Percentiles rank a stretch among this genome's conserved stretches.
phyloP scores from a whole-genome alignment of 2,329 filamentous ascomycete genomes.

The Hymenoscyphus repandus region DNA sequence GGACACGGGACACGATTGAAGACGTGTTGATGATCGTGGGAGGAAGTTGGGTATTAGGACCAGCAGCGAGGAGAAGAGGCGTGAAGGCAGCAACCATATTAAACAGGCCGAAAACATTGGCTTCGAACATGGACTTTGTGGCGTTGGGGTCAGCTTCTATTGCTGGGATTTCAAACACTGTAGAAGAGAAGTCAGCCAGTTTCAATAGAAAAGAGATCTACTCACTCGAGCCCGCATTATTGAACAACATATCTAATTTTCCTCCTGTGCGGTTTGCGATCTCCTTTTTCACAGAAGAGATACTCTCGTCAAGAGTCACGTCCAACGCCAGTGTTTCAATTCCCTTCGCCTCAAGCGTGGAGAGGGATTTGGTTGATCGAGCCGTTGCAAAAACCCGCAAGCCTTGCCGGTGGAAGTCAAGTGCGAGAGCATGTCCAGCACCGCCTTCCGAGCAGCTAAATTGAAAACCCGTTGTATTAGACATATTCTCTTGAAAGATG shows the following conservation, averaged over 20 bases:
- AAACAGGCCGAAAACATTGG: constrained; percentile 28
- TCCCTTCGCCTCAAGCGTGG: constrained; percentile 9
- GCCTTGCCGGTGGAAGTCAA: constrained; percentile 29
- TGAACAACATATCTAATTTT: constrained; percentile 38
- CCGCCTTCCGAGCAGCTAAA: constrained; percentile 13
- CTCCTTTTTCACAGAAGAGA: constrained; percentile 23
- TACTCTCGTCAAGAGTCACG: constrained; percentile 33
- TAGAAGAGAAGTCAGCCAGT: neutral
- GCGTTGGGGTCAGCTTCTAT: constrained; percentile 13
- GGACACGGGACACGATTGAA: constrained; percentile 29
- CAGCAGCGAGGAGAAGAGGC: constrained; percentile 30
- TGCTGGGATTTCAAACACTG: constrained; percentile 19
- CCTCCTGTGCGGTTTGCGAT: constrained; percentile 27
- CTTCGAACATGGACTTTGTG: constrained; percentile 22
- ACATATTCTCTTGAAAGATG: neutral
- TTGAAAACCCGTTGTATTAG: constrained; percentile 3
- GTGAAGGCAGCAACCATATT: constrained; percentile 30
- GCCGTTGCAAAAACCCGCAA: constrained; percentile 18
- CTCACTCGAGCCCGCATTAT: constrained; percentile 35
- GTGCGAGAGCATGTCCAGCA: constrained; percentile 19
- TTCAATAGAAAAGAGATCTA: constrained; percentile 4
- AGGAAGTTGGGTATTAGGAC: constrained; percentile 24
- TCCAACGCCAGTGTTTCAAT: constrained; percentile 30
- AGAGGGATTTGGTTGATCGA: constrained; percentile 10
- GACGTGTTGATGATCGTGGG: constrained; percentile 40